Base-by-base conservation (phyloP, 768 basidiomycete genomes). In the Mycena crocata region DNA sequence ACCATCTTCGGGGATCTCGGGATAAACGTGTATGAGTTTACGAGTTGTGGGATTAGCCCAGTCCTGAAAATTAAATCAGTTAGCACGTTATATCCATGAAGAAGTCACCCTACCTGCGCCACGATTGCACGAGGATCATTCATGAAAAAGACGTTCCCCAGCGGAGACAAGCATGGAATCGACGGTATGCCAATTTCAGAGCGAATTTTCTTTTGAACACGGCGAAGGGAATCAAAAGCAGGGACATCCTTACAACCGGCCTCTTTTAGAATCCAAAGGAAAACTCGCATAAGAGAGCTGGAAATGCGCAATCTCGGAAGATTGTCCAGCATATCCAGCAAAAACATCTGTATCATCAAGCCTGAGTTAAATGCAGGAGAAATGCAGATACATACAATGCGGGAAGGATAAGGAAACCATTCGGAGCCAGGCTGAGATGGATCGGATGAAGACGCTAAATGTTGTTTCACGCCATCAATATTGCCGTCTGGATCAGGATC, bases 121-220 rank as follows among this genome's bases (percentile, higher is more conserved):
- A 65, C 44, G 12, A 65, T 49, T 2, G 55, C 56, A 0, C 10
- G 3, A 1, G 64, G 64, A 26, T 65, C 64, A 24, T 65, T 65
- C 46, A 65, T 65, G 28, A 65, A 65, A 46, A 65, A 65, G 1
- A 65, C 55, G 39, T 65, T 59, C 10, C 64, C 55, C 23, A 32
- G 8, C 10, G 23, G 2, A 5, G 32, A 49, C 31, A 7, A 30
- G 46, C 46, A 49, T 9, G 46, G 46, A 30, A 49, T 49, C 6
- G 14, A 30, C 28, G 46, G 46, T 10, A 49, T 49, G 28, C 46
- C 46, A 49, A 26, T 30, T 49, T 17, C 14, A 49, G 46, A 12
- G 28, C 46, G 46, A 30, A 49, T 12, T 30, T 6, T 13, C 46
- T 49, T 49, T 15, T 49, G 46, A 49, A 49, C 28, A 17, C 28